Conservation (phyloP, 2,329 filamentous ascomycete genomes). For the Plectosphaerella sp. region DNA sequence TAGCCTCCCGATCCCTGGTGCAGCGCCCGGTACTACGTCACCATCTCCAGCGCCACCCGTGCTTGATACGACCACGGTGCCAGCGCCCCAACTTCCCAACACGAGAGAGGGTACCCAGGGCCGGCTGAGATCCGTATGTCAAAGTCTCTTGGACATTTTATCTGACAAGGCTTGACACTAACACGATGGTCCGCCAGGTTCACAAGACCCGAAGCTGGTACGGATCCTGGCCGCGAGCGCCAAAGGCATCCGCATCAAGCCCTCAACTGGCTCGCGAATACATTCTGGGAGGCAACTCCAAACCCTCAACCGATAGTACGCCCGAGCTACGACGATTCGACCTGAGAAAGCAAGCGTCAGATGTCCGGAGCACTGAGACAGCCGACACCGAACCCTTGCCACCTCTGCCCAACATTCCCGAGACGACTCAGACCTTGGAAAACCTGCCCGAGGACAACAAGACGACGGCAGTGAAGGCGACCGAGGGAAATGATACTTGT, state of each 20-base stretch:
- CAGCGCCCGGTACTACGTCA: slow-evolving; percentile 13
- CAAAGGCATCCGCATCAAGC: slow-evolving; percentile 57
- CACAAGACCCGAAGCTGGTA: slow-evolving; percentile 58
- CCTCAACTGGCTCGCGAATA: slow-evolving; percentile 54
- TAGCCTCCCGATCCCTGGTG: slow-evolving; percentile 10
- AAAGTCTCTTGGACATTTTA: background rate
- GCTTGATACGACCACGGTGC: slow-evolving; percentile 6
- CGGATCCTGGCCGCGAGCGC: slow-evolving; percentile 52
- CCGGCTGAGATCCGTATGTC: background rate
- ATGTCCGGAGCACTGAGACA: slow-evolving; percentile 23
- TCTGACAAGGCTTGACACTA: no score
- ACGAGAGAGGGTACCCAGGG: slow-evolving; percentile 8
- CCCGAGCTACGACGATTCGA: slow-evolving; percentile 50
- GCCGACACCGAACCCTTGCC: slow-evolving; percentile 20
- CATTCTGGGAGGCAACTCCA: slow-evolving; percentile 52
- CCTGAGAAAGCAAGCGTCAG: slow-evolving; percentile 27
- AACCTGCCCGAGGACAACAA: background rate
- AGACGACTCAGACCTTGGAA: slow-evolving; percentile 10
- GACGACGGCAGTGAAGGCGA: background rate
- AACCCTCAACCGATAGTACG: slow-evolving; percentile 28
- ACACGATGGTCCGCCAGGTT: slow-evolving; percentile 26
- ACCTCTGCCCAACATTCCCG: slow-evolving; percentile 23
- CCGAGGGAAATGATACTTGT: no score
- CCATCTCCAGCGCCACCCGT: slow-evolving; percentile 13
- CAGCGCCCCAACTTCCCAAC: background rate